Conservation (phyloP, 2,329 filamentous ascomycete species). For the Ascochyta clinopodiicola region DNA sequence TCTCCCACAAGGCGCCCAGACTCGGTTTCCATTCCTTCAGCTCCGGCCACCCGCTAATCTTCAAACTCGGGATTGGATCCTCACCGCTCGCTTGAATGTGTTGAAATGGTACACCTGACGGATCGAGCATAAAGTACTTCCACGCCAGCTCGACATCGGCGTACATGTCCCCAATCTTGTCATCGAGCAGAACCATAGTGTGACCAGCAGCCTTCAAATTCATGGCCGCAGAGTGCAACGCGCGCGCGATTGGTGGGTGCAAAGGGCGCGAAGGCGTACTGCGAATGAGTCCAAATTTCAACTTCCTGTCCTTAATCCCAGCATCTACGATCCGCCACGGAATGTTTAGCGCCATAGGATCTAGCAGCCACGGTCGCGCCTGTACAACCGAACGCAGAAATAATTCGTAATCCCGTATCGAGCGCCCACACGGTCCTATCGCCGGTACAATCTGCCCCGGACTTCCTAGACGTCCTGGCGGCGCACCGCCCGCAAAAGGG, state of each 20-base stretch:
- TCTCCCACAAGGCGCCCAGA: constrained; percentile 51
- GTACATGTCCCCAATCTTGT: constrained; percentile 39
- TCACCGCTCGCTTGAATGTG: constrained; percentile 52
- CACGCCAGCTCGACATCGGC: constrained; percentile 47
- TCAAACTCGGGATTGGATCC: constrained; percentile 53
- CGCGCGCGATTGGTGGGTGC: constrained; percentile 58
- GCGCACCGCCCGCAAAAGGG: constrained; percentile 42
- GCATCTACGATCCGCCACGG: constrained; percentile 53
- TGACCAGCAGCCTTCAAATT: constrained; percentile 55
- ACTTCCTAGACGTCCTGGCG: constrained; percentile 39
- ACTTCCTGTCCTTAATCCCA: constrained; percentile 7
- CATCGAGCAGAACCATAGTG: constrained; percentile 42
- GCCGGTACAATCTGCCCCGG: constrained; percentile 46
- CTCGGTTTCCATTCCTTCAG: constrained; percentile 40
- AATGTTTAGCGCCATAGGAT: constrained; percentile 50
- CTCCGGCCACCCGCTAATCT: constrained; percentile 39
- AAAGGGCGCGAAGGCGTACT: constrained; percentile 58
- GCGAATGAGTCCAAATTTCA: constrained; percentile 58
- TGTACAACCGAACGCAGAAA: constrained; percentile 53
- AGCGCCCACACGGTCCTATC: constrained; percentile 54
- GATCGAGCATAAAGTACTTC: constrained; percentile 53
- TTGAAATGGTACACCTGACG: constrained; percentile 39
- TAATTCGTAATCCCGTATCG: constrained; percentile 50
- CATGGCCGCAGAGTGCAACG: constrained; percentile 51
- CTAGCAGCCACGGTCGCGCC: constrained; percentile 51